phyloP scores from a whole-genome alignment of 257 asterid genomes.

The Solanum ossicruentum region DNA sequence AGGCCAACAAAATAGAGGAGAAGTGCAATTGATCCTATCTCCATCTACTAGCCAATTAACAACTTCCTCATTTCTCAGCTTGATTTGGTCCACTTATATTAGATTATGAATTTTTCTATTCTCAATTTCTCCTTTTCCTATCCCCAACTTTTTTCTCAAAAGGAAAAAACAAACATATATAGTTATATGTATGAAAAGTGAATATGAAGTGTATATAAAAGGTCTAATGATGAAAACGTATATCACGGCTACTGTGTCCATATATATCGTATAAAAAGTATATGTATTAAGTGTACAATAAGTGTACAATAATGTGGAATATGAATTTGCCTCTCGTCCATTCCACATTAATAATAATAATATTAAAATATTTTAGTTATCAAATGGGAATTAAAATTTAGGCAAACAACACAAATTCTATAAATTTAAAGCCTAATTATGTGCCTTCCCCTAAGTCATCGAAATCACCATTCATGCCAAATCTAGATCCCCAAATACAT shows the following conservation, averaged over 20 bases:
- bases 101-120: not conserved
- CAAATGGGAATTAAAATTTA: not conserved
- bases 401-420: no score
- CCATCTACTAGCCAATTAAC: not conserved
- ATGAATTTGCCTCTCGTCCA: not conserved
- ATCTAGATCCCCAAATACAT: no score
- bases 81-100: not conserved
- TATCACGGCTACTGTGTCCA: no score
- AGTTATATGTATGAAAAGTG: no score
- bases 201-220: not conserved
- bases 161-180: no score
- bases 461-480: no score
- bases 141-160: no score
- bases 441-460: no score
- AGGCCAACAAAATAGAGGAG: no score
- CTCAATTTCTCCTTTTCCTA: no score
- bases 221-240: not conserved
- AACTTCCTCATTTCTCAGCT: not conserved
- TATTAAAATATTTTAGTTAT: not conserved
- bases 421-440: no score
- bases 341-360: not conserved
- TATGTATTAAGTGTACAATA: not conserved
- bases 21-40: not conserved
- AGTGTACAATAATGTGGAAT: not conserved
- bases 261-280: no score